phyloP scores from a whole-genome alignment of 1,284 basidiomycete species.

The Earliella scabrosa region DNA sequence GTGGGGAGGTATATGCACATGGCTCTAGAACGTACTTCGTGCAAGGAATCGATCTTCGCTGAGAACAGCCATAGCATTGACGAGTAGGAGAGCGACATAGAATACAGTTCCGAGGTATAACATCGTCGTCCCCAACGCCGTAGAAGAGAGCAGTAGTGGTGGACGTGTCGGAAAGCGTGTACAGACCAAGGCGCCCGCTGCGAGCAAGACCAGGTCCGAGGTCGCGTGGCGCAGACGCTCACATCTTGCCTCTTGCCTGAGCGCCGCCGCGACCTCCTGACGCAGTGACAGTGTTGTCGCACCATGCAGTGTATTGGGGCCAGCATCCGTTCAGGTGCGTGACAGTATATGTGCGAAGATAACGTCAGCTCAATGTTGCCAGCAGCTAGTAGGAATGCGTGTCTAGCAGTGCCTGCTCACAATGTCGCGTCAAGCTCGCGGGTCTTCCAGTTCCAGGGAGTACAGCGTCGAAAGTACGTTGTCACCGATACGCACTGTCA shows the following conservation, averaged over 20 bases:
- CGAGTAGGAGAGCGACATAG: constrained; percentile 79
- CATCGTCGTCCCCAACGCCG: constrained; percentile 38
- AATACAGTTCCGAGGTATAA: constrained; percentile 67
- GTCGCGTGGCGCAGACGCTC: constrained; percentile 18
- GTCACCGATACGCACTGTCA: no score
- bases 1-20: not conserved
- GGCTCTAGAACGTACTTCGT: constrained; percentile 65
- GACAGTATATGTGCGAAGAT: not conserved
- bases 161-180: constrained; percentile 24
- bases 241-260: constrained; percentile 10
- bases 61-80: constrained; percentile 93
- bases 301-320: constrained; percentile 40
- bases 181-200: constrained; percentile 6
- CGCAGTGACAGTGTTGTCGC: not conserved
- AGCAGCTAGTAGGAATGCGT: constrained; percentile 17
- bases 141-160: constrained; percentile 13
- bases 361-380: not conserved
- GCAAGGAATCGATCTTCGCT: constrained; percentile 96
- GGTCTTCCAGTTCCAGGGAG: constrained; percentile 34
- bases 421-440: constrained; percentile 34
- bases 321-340: constrained; percentile 31
- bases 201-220: not conserved
- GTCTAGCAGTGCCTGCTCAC: constrained; percentile 17
- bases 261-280: constrained; percentile 10
- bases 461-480: constrained; percentile 48